A percentile compares a stretch with the other conserved stretches of the same genome.
phyloP scores from a whole-genome alignment of 768 basidiomycete genomes.

The Russula compacta region DNA sequence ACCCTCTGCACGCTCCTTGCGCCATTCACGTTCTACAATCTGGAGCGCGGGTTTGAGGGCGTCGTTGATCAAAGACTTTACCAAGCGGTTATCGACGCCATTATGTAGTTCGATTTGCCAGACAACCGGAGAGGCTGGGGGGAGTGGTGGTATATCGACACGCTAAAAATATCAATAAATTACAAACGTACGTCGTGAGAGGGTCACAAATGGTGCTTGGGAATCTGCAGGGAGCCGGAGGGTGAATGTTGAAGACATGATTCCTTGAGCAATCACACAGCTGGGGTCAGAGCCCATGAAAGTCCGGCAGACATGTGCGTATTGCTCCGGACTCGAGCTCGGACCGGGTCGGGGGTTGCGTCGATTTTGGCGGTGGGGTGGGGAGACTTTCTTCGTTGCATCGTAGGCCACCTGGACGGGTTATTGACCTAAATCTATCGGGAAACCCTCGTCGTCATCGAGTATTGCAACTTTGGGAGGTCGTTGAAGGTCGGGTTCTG shows the following conservation, averaged over 20 bases:
- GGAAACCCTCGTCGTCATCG: not conserved
- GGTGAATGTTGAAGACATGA: slow-evolving; percentile 32
- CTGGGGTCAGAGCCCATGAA: no score
- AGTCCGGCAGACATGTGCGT: not conserved
- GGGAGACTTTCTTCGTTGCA: no score
- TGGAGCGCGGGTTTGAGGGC: slow-evolving; percentile 66
- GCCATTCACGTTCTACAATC: slow-evolving; percentile 67
- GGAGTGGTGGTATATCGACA: not conserved
- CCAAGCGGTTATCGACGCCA: slow-evolving; percentile 65
- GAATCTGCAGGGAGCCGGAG: slow-evolving; percentile 8
- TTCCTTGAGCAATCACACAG: not conserved
- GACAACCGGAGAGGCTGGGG: slow-evolving; percentile 44
- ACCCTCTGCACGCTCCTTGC: slow-evolving; percentile 33
- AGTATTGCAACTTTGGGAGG: not conserved
- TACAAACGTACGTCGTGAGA: slow-evolving; percentile 50
- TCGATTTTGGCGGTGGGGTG: no score
- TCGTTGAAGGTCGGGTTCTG: not conserved
- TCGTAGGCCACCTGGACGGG: not conserved
- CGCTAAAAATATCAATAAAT: not conserved
- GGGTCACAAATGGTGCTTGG: slow-evolving; percentile 33
- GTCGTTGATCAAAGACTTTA: slow-evolving; percentile 43
- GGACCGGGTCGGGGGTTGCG: no score
- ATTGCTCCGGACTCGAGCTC: not conserved
- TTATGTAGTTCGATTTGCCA: slow-evolving; percentile 82
- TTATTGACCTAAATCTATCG: not conserved